Evolutionary conservation across 179 eudicot genomes (phyloP).

Genomic region (Spergularia azorica): DNA sequence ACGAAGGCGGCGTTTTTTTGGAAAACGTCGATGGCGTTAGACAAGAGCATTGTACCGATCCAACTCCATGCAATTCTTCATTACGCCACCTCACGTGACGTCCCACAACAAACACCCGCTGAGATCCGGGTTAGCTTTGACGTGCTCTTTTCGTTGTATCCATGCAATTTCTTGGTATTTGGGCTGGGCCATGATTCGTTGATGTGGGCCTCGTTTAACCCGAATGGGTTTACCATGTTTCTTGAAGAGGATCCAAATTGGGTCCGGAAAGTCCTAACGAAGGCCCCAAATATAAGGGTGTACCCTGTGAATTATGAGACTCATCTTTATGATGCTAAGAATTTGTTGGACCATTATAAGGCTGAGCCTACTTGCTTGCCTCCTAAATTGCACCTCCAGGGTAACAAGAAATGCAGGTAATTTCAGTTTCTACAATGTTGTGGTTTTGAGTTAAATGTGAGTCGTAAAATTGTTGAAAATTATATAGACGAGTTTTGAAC

Average conservation of each 20-base stretch:
- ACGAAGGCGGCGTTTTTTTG: slow-evolving; percentile 17
- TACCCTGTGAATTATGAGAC: slow-evolving; percentile 47
- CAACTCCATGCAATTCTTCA: slow-evolving; percentile 59
- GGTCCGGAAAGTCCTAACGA: slow-evolving; percentile 40
- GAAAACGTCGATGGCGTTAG: not conserved
- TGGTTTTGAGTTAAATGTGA: no score
- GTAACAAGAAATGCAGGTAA: slow-evolving; percentile 50
- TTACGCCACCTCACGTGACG: slow-evolving; percentile 56
- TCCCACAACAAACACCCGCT: slow-evolving; percentile 50
- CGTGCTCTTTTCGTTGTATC: slow-evolving; percentile 36
- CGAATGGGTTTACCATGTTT: slow-evolving; percentile 53
- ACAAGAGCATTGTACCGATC: slow-evolving; percentile 17
- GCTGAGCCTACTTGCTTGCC: slow-evolving; percentile 50
- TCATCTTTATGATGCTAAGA: slow-evolving; percentile 49
- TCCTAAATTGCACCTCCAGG: slow-evolving; percentile 31
- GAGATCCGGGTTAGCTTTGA: slow-evolving; percentile 58
- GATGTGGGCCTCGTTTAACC: slow-evolving; percentile 66
- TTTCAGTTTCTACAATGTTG: not conserved
- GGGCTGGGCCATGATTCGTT: slow-evolving; percentile 66
- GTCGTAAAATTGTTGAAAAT: no score
- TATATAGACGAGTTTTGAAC: no score
- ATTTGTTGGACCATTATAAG: slow-evolving; percentile 42
- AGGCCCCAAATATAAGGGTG: slow-evolving; percentile 46
- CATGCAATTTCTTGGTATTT: slow-evolving; percentile 58
- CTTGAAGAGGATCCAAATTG: slow-evolving; percentile 60